These are phyloP conservation scores for Purshia tridentata DNA, from an alignment of 306 rosid genomes.

Conservation along the genomic window DNA sequence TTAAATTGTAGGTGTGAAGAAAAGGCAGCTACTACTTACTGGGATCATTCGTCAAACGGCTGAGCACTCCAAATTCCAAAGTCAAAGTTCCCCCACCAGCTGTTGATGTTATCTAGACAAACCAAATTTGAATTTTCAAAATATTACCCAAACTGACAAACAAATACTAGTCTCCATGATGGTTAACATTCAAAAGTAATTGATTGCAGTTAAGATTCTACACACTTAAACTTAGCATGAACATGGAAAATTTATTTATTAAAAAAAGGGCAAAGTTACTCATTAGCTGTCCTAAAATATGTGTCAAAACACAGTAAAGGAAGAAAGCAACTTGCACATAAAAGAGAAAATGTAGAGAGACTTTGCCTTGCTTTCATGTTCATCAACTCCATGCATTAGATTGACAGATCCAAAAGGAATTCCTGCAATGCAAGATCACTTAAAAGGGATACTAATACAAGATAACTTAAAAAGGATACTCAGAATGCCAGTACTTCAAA, in stretches of 20 bases:
- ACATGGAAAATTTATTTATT: neutral
- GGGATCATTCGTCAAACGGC: conserved; percentile 88
- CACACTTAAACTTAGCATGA: neutral
- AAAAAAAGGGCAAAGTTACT: neutral
- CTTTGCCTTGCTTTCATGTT: conserved; percentile 91
- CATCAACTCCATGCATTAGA: conserved; percentile 92
- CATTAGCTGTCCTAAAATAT: neutral
- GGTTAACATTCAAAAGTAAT: neutral
- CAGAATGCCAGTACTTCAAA: neutral
- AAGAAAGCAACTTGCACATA: conserved; percentile 25
- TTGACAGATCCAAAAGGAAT: conserved; percentile 99
- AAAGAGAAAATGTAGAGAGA: conserved; percentile 33
- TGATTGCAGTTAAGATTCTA: neutral
- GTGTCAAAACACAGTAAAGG: neutral
- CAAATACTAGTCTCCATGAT: conserved; percentile 6
- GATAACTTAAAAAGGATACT: neutral
- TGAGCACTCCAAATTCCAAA: conserved; percentile 92
- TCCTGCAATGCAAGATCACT: conserved; percentile 51
- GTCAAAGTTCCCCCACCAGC: conserved; percentile 99
- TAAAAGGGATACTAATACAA: neutral
- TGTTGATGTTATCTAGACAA: conserved; percentile 86
- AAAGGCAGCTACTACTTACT: conserved; percentile 48
- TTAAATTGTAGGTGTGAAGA: conserved; percentile 4
- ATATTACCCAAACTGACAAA: conserved; percentile 20
- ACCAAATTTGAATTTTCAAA: conserved; percentile 13